Evolutionary conservation across 768 basidiomycete genomes (phyloP), one percentile per base, ranked within the genome.

Genomic region (Dendrothele bispora): DNA sequence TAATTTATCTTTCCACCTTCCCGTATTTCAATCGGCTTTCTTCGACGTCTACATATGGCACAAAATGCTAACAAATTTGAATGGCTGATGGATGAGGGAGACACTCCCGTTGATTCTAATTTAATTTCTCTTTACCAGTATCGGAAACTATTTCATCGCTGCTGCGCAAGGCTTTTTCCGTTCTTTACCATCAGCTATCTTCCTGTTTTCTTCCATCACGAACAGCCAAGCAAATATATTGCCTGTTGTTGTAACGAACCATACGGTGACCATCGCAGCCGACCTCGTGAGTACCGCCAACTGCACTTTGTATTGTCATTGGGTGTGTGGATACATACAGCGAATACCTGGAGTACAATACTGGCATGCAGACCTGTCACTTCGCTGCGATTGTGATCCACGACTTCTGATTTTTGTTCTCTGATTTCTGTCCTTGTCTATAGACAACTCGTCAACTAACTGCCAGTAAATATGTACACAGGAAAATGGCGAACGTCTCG

Each of bases 201-300:
- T 95, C 66, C 72, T 97, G 35, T 95, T 98, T 62, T 87, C 91
- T 24, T 90, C 90, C 2, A 92, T 97, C 54, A 92, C 92, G 0
- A 86, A 82, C 58, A 91, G 88, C 48, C 82, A 86, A 78, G 86
- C 90, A 10, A 80, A 85, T 51, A 95, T 98, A 48, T 70, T 95
- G 2, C 95, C 95, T 0, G 91, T 86, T 3, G 88, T 98, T 53
- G 83, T 95, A 32, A 98, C 95, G 11, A 95, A 92, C 64, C 91
- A 92, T 63, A 93, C 89, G 0, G 91, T 93, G n/a, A 97, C 94
- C 12, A 93, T 98, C 52, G 91, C 93, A 30, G 92, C 87, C 20
- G 87, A 95, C 65, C 75, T 95, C 58, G 88, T 82, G 24, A 59
- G 73, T 68, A 12, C 28, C 30, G 39, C 28, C 40, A 51, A 50